These are phyloP conservation scores for Hemisphaericaspora subhashii DNA, from an alignment of 1,139 yeast genomes.

Conservation along the genomic window DNA sequence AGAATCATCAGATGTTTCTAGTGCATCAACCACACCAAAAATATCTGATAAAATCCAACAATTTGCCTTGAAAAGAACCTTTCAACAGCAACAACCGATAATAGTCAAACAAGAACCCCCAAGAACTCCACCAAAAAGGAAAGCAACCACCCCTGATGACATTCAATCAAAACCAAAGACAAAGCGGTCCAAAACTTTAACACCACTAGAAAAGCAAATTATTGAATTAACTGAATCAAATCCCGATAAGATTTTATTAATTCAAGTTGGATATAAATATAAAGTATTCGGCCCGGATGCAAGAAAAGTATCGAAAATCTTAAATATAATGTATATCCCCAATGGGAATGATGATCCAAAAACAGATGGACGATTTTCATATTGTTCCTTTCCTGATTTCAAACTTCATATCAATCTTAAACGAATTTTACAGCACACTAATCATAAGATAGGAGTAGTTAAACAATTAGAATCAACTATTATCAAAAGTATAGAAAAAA, in stretches of 20 bases:
- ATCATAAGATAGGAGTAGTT: constrained; percentile 77
- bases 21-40: neutral
- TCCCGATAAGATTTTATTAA: constrained; percentile 67
- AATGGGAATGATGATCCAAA: constrained; percentile 51
- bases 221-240: constrained; percentile 59
- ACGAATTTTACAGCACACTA: constrained; percentile 57
- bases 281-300: constrained; percentile 89
- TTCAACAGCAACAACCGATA: constrained; percentile 4
- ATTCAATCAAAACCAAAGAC: constrained; percentile 6
- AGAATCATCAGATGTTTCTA: neutral
- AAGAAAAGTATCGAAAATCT: constrained; percentile 56
- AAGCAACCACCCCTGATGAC: neutral
- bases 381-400: constrained; percentile 81
- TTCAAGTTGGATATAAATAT: constrained; percentile 91
- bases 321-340: constrained; percentile 71
- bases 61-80: constrained; percentile 6
- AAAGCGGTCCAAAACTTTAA: constrained; percentile 27
- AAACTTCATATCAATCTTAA: constrained; percentile 74
- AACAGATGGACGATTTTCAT: constrained; percentile 65
- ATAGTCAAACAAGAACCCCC: neutral
- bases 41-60: constrained; percentile 2
- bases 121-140: constrained; percentile 1
- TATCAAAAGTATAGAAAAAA: constrained; percentile 50
- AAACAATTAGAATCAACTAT: constrained; percentile 85
- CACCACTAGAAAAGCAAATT: constrained; percentile 82